phyloP scores from a whole-genome alignment of 176 grass and related monocot genomes.

The Leersia perrieri region DNA sequence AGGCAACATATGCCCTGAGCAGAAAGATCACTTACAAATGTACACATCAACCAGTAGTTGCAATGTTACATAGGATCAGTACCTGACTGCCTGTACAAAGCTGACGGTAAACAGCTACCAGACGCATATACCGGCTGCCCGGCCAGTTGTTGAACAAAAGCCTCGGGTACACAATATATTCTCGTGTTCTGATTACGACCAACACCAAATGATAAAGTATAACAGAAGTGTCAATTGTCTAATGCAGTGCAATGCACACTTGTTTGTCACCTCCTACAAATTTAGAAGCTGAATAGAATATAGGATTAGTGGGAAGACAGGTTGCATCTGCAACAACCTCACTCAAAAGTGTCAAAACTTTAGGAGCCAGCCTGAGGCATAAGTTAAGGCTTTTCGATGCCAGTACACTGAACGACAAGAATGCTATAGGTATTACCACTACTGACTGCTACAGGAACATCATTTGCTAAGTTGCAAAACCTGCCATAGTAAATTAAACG shows the following conservation, averaged over 20 bases:
- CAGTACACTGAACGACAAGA: slow-evolving; percentile 23
- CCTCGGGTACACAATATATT: neutral
- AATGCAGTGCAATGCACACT: neutral
- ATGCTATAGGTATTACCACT: slow-evolving; percentile 21
- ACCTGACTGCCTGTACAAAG: neutral
- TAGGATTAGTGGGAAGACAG: neutral
- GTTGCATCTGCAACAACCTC: neutral
- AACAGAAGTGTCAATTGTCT: neutral
- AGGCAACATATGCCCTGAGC: neutral
- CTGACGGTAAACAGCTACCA: neutral
- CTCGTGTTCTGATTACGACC: neutral
- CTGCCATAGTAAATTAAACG: slow-evolving; percentile 4
- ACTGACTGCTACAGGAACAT: neutral
- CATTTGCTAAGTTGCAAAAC: neutral
- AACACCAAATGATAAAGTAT: neutral
- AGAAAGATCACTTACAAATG: neutral
- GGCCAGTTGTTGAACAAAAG: neutral
- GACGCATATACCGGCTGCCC: neutral
- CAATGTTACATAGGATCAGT: neutral
- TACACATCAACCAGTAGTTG: neutral
- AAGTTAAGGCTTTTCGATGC: neutral
- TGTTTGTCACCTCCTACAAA: neutral
- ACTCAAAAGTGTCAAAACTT: neutral
- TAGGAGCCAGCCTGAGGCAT: neutral
- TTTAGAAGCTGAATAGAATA: neutral